A percentile compares a stretch with the other conserved stretches of the same genome.
These are phyloP conservation scores for barley (Hordeum vulgare) DNA, from an alignment of 176 grass and related monocot genomes.

Conservation along the genomic window DNA sequence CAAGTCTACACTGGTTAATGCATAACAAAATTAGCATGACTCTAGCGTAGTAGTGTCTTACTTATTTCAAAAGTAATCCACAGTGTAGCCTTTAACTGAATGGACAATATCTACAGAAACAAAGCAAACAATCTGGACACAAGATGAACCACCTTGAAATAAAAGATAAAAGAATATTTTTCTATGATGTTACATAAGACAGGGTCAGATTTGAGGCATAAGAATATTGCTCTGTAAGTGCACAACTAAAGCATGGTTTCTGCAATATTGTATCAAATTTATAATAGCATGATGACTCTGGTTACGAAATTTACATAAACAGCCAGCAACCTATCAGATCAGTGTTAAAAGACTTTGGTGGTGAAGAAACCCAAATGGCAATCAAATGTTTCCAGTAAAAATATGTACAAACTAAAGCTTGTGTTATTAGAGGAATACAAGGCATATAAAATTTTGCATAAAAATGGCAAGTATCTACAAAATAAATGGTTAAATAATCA, in stretches of 20 bases:
- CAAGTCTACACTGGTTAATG: not conserved
- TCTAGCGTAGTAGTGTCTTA: not conserved
- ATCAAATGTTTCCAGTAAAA: not conserved
- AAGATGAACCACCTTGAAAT: not conserved
- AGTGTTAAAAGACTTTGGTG: not conserved
- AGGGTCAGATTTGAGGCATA: not conserved
- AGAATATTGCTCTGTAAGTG: not conserved
- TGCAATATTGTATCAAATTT: not conserved
- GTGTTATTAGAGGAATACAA: not conserved
- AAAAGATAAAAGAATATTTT: not conserved
- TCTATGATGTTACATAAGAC: not conserved
- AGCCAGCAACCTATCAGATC: not conserved
- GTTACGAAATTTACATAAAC: not conserved
- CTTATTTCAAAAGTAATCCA: not conserved
- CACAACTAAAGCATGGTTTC: not conserved
- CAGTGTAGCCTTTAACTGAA: not conserved
- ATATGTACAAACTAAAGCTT: not conserved
- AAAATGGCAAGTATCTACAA: slow-evolving; percentile 1
- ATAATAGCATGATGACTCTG: not conserved
- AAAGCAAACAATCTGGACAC: not conserved
- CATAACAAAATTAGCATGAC: not conserved
- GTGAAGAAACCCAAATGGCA: not conserved
- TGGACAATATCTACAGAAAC: not conserved
- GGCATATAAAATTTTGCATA: not conserved
- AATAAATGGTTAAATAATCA: slow-evolving; percentile 8